phyloP scores from a whole-genome alignment of 2,329 filamentous ascomycete species.

The Hypocreales sp. region DNA sequence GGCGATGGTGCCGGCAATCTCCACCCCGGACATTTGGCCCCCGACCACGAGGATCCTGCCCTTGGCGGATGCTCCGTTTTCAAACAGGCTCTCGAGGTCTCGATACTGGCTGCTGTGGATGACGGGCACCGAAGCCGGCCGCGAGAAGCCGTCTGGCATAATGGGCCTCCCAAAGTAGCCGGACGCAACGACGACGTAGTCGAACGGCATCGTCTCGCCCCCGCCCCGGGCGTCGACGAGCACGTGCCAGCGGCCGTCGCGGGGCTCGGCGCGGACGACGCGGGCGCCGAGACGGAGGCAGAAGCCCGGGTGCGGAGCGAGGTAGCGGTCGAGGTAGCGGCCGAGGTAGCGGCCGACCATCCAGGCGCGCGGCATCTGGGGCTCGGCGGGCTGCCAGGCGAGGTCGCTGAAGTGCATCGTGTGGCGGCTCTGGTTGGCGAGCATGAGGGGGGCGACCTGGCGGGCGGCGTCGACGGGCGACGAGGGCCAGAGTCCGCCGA shows the following conservation, averaged over 20 bases:
- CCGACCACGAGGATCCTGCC: slow-evolving; percentile 61
- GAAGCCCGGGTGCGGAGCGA: slow-evolving; percentile 21
- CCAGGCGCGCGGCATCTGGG: slow-evolving; percentile 61
- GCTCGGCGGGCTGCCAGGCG: slow-evolving; percentile 45
- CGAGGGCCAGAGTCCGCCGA: slow-evolving; percentile 68
- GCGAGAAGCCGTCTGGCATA: slow-evolving; percentile 28
- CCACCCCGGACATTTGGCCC: slow-evolving; percentile 70
- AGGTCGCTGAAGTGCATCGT: slow-evolving; percentile 60
- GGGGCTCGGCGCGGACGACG: slow-evolving; percentile 23
- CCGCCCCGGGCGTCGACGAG: slow-evolving; percentile 17
- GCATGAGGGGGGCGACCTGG: slow-evolving; percentile 50
- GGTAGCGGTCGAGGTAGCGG: slow-evolving; percentile 45
- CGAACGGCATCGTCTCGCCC: slow-evolving; percentile 38
- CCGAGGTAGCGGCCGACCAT: slow-evolving; percentile 61
- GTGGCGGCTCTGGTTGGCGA: slow-evolving; percentile 62
- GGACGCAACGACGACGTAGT: slow-evolving; percentile 56
- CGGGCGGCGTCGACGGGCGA: slow-evolving; percentile 30
- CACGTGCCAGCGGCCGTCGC: slow-evolving; percentile 27
- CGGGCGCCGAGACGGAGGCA: slow-evolving; percentile 33
- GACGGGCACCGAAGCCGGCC: slow-evolving; percentile 26
- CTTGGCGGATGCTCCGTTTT: slow-evolving; percentile 17
- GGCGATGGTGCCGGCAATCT: slow-evolving; percentile 59
- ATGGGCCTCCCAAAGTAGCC: slow-evolving; percentile 58
- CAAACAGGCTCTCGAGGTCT: slow-evolving; percentile 32
- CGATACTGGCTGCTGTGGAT: slow-evolving; percentile 57